Conservation (phyloP, 78 protist genomes). For the Dictyostelium brefeldianum region DNA sequence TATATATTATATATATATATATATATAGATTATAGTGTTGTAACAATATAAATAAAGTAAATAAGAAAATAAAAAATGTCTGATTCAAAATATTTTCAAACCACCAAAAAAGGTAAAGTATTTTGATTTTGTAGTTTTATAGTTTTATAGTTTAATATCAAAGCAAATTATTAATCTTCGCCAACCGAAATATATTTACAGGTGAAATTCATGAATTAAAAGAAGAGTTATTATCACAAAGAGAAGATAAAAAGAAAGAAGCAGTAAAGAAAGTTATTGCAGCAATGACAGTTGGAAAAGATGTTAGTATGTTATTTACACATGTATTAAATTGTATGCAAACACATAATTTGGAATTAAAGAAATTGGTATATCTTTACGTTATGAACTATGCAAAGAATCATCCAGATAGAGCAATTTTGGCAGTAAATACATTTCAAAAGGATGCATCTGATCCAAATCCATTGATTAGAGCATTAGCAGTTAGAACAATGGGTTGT, state of each 20-base stretch:
- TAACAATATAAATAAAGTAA: background rate
- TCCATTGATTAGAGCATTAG: constrained; percentile 99
- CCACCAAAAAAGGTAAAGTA: constrained; percentile 74
- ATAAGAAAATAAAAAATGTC: constrained; percentile 43
- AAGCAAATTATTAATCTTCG: background rate
- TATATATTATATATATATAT: too few relatives aligned
- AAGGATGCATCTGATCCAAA: constrained; percentile 96
- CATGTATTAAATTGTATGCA: constrained; percentile 97
- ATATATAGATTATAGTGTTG: background rate
- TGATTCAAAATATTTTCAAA: constrained; percentile 81
- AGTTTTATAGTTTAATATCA: background rate
- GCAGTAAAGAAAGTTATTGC: constrained; percentile 99
- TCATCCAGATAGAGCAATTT: constrained; percentile 98
- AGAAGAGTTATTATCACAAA: constrained; percentile 83
- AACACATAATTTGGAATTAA: constrained; percentile 96
- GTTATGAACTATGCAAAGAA: constrained; percentile 98
- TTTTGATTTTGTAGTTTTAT: background rate
- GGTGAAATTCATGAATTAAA: constrained; percentile 88
- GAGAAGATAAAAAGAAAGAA: constrained; percentile 88
- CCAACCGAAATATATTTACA: constrained; percentile 5
- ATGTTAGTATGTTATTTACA: constrained; percentile 92
- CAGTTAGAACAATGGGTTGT: constrained; percentile 99
- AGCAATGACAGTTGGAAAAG: constrained; percentile 99
- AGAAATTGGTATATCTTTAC: constrained; percentile 99
- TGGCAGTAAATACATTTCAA: constrained; percentile 98